Evolutionary conservation across 78 protist species (phyloP), one percentile per base, ranked within the genome.

Genomic region (Dictyostelium firmibasis): DNA sequence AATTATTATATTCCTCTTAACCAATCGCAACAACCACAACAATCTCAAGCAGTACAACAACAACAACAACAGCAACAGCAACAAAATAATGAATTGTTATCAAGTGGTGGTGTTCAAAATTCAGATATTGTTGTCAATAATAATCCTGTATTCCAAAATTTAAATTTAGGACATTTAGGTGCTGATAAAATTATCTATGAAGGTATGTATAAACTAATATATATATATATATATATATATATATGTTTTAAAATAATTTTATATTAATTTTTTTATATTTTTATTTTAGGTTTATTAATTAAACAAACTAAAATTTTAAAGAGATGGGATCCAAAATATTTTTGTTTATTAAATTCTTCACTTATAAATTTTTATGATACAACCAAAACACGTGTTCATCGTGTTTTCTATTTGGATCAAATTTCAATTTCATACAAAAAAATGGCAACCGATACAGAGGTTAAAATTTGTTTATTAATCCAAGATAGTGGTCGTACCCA

Each of bases 111-210:
- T 85, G 10, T 86, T 76, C 85, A 82, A 36, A 81, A 89, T n/a
- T 78, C 86, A 16, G 94, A 89, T 9, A 43, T 89, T 20, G 78
- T 89, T 31, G 60, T 35, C 13, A 79, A 81, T 4, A 89, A 89
- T 69, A 89, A 81, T 35, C 94, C 94, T 38, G 70, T 89, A 69
- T 81, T 43, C 35, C 94, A 89, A 47, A 77, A 77, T n/a, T 5
- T 75, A 10, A 89, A 81, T 53, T 89, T 75, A 67, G 94, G 94
- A 35, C 83, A 81, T 70, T 70, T 89, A 25, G 94, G 94, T 70
- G 94, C 94, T n/a, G 94, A 89, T 29, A 69, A 57, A 27, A 89
- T 89, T 70, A 78, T 89, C 38, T 89, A 81, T n/a, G 94, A 89
- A 50, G 50, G 79, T 44, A 47, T 81, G 74, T 60, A 38, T 38